phyloP scores from a whole-genome alignment of 2,329 filamentous ascomycete species.

The Alternaria burnsii region DNA sequence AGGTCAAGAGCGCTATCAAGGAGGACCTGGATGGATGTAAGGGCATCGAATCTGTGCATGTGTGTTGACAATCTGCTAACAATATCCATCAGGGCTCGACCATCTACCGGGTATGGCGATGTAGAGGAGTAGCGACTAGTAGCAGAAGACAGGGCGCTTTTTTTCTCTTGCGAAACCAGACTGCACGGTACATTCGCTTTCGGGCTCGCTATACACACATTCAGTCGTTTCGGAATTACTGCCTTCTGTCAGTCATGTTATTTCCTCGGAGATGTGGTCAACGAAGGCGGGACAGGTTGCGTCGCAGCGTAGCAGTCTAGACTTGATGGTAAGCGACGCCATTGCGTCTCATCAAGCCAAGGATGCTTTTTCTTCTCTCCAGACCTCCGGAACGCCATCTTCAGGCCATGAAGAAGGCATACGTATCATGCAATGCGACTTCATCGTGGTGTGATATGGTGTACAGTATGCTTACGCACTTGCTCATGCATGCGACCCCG shows the following conservation, averaged over 20 bases:
- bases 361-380: not conserved
- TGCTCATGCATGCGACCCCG: not conserved
- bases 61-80: not conserved
- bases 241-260: not conserved
- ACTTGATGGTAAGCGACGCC: not conserved
- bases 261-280: not conserved
- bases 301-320: not conserved
- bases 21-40: slow-evolving; percentile 39
- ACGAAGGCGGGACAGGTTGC: not conserved
- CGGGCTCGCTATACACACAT: slow-evolving; percentile 1
- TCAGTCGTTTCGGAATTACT: slow-evolving; percentile 4
- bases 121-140: not conserved
- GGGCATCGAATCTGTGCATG: not conserved
- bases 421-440: not conserved
- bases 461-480: not conserved
- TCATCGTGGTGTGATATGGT: not conserved
- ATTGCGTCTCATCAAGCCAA: not conserved
- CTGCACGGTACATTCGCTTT: not conserved
- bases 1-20: slow-evolving; percentile 30
- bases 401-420: not conserved
- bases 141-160: too few species aligned
- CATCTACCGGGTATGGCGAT: slow-evolving; percentile 10
- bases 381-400: not conserved
- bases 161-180: not conserved
- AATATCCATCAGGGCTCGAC: not conserved